phyloP scores from a whole-genome alignment of 2,329 filamentous ascomycete genomes.

The Calonectria multiphialidica region DNA sequence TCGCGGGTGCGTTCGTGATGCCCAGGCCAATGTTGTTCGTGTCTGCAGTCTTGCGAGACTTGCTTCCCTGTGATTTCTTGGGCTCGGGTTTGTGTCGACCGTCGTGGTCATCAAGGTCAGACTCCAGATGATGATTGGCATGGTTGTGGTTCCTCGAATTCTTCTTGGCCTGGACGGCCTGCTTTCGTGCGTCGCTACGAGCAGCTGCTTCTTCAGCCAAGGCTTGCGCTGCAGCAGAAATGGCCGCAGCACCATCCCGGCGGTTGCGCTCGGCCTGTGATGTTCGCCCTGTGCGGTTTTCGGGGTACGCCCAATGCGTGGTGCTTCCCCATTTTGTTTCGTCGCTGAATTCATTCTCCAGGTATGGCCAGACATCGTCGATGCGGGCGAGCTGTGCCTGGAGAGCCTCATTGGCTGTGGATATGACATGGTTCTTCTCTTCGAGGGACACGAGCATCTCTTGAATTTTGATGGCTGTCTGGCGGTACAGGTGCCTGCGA shows the following conservation, averaged over 20 bases:
- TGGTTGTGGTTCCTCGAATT: slow-evolving; percentile 70
- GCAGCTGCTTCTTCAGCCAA: slow-evolving; percentile 87
- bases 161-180: slow-evolving; percentile 83
- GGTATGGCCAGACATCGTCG: slow-evolving; percentile 87
- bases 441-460: slow-evolving; percentile 92
- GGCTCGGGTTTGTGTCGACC: slow-evolving; percentile 60
- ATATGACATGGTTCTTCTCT: slow-evolving; percentile 97
- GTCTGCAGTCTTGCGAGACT: slow-evolving; percentile 73
- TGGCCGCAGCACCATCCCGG: slow-evolving; percentile 81
- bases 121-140: slow-evolving; percentile 64
- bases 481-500: slow-evolving; percentile 80
- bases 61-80: slow-evolving; percentile 75
- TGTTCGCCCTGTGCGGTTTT: slow-evolving; percentile 77
- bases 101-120: slow-evolving; percentile 81
- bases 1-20: slow-evolving; percentile 67
- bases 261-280: slow-evolving; percentile 79
- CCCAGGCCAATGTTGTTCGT: slow-evolving; percentile 71
- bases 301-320: slow-evolving; percentile 95
- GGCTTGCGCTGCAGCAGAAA: slow-evolving; percentile 81
- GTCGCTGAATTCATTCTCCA: slow-evolving; percentile 91
- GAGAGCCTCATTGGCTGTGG: slow-evolving; percentile 90
- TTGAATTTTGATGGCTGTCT: slow-evolving; percentile 81
- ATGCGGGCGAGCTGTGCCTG: slow-evolving; percentile 87
- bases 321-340: slow-evolving; percentile 93
- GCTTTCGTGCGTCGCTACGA: slow-evolving; percentile 86